Evolutionary conservation across 495 filamentous ascomycete species (phyloP).

Genomic region (Neurospora sp.): DNA sequence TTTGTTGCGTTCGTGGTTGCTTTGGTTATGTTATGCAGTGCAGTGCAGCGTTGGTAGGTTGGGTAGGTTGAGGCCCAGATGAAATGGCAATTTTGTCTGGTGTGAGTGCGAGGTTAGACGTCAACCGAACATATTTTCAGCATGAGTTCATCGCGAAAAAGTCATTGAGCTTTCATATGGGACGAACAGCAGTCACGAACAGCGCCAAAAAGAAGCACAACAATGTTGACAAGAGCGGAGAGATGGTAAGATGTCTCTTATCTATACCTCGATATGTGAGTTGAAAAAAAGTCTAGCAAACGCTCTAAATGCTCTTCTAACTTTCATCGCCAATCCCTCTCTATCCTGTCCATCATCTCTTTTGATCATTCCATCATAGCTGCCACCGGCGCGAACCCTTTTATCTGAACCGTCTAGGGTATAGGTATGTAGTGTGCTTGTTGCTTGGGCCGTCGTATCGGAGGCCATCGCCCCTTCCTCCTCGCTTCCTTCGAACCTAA

Average conservation of each 20-base stretch:
- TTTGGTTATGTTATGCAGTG: not conserved
- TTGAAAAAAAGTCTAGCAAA: not conserved
- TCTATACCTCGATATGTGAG: not conserved
- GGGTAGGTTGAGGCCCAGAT: not conserved
- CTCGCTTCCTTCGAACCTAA: not conserved
- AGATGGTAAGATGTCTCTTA: not conserved
- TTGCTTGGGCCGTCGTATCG: not conserved
- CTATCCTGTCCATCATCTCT: not conserved
- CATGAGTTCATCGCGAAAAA: not conserved
- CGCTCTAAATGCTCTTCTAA: not conserved
- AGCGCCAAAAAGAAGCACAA: not conserved
- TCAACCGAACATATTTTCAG: not conserved
- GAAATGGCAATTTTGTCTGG: not conserved
- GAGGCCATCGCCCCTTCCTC: not conserved
- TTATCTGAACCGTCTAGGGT: not conserved
- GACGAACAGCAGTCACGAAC: not conserved
- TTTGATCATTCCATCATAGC: not conserved
- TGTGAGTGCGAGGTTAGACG: not conserved
- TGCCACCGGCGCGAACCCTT: not conserved
- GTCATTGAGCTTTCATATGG: not conserved
- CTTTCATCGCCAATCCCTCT: not conserved
- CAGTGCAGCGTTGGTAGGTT: not conserved
- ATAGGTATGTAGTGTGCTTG: not conserved
- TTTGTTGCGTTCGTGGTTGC: not conserved
- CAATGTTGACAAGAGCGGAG: not conserved